These are phyloP conservation scores for Neospora caninum DNA, from an alignment of 169 alveolate species.

Conservation along the genomic window DNA sequence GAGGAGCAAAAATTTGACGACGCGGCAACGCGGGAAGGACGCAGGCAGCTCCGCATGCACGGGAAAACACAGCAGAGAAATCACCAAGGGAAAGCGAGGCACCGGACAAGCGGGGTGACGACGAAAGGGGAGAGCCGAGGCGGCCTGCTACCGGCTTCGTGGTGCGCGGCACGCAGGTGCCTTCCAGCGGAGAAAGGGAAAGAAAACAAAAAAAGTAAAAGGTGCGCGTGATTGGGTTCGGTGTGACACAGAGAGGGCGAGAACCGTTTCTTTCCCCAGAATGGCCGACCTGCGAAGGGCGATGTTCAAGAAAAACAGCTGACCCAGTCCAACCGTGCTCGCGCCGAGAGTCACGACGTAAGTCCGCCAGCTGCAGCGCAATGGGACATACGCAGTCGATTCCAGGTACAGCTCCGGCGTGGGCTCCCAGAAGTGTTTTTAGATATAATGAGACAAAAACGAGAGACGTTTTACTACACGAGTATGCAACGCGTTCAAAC, in stretches of 20 bases:
- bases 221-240: background rate
- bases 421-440: no score
- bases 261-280: no score
- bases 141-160: no score
- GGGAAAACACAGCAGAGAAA: background rate
- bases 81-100: background rate
- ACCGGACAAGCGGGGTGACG: no score
- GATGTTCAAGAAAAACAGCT: constrained; percentile 51
- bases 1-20: background rate
- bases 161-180: no score
- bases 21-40: no score
- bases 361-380: constrained; percentile 59
- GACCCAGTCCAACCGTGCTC: constrained; percentile 30
- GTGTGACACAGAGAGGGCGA: background rate
- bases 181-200: background rate
- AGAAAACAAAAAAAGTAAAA: background rate
- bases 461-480: no score
- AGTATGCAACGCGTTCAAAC: no score
- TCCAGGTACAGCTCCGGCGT: no score
- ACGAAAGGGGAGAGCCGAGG: no score
- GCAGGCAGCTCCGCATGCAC: no score
- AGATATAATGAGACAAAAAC: background rate
- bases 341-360: constrained; percentile 46
- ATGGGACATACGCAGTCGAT: background rate
- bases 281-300: constrained; percentile 47